Evolutionary conservation across 257 asterid species (phyloP).

Genomic region (Solanum ahanhuiri): DNA sequence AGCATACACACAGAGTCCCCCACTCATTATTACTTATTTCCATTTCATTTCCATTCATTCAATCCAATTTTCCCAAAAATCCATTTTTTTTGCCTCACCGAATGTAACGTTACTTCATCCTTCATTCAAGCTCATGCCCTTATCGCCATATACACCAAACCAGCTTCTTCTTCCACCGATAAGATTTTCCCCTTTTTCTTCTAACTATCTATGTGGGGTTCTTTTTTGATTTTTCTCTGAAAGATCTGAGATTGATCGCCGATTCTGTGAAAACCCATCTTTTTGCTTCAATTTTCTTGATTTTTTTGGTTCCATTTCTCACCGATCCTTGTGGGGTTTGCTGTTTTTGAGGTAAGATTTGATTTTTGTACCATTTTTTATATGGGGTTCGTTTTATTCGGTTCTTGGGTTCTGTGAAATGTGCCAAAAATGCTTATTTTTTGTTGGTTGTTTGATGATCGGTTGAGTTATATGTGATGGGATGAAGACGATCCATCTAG

Average conservation of each 20-base stretch:
- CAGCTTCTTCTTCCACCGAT: not conserved
- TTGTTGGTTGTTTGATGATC: slow-evolving; percentile 21
- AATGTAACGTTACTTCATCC: not conserved
- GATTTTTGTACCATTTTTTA: slow-evolving; percentile 9
- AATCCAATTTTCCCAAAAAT: not conserved
- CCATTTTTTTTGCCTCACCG: not conserved
- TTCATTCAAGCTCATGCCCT: not conserved
- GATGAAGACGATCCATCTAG: not conserved
- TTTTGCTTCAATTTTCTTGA: not conserved
- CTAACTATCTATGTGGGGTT: not conserved
- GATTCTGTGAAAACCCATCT: not conserved
- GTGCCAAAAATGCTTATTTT: not conserved
- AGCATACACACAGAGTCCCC: not conserved
- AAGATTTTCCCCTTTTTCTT: not conserved
- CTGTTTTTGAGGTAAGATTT: slow-evolving; percentile 9
- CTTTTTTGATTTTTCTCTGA: not conserved
- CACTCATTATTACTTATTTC: not conserved
- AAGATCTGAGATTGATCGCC: slow-evolving; percentile 2
- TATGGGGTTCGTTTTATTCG: not conserved
- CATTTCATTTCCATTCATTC: not conserved
- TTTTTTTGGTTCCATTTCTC: not conserved
- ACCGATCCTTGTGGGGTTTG: slow-evolving; percentile 39
- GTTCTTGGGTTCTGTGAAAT: not conserved
- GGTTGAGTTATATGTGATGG: slow-evolving; percentile 5
- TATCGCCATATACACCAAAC: slow-evolving; percentile 1